A percentile compares a stretch with the other conserved stretches of the same genome.
These are phyloP conservation scores for Xylariaceae sp. DNA, from an alignment of 2,329 filamentous ascomycete species.

Conservation along the genomic window DNA sequence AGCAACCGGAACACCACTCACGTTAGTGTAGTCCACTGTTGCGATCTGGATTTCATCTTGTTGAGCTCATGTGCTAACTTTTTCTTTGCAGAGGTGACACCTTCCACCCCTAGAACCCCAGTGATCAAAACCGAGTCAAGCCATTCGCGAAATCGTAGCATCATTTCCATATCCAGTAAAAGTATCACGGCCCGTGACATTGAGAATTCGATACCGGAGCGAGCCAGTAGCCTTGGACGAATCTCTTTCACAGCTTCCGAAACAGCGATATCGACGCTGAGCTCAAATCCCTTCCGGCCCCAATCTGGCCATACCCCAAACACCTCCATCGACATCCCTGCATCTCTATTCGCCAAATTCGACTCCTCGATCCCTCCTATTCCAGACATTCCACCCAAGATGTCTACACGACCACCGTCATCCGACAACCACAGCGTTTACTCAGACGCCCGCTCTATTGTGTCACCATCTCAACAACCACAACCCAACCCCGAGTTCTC, in stretches of 20 bases:
- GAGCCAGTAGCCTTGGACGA: slow-evolving; percentile 36
- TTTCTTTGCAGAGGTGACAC: slow-evolving; percentile 14
- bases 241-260: slow-evolving; percentile 43
- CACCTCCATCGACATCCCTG: slow-evolving; percentile 41
- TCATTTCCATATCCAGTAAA: slow-evolving; percentile 21
- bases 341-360: slow-evolving; percentile 15
- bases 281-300: slow-evolving; percentile 39
- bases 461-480: slow-evolving; percentile 4
- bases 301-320: slow-evolving; percentile 42
- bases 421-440: slow-evolving; percentile 1
- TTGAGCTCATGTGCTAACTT: slow-evolving; percentile 14
- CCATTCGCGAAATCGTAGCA: slow-evolving; percentile 23
- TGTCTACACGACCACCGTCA: background rate
- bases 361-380: slow-evolving; percentile 14
- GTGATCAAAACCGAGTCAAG: slow-evolving; percentile 11
- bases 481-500: slow-evolving; percentile 18
- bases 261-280: slow-evolving; percentile 38
- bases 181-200: slow-evolving; percentile 32
- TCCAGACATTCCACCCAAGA: slow-evolving; percentile 11
- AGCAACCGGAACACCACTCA: slow-evolving; percentile 14
- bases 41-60: slow-evolving; percentile 4
- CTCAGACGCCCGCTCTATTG: slow-evolving; percentile 8
- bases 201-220: slow-evolving; percentile 34
- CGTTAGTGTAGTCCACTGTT: slow-evolving; percentile 23
- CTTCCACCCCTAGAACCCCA: slow-evolving; percentile 5